phyloP scores from a whole-genome alignment of 202 grass and related monocot species.

The Digitaria exilis region DNA sequence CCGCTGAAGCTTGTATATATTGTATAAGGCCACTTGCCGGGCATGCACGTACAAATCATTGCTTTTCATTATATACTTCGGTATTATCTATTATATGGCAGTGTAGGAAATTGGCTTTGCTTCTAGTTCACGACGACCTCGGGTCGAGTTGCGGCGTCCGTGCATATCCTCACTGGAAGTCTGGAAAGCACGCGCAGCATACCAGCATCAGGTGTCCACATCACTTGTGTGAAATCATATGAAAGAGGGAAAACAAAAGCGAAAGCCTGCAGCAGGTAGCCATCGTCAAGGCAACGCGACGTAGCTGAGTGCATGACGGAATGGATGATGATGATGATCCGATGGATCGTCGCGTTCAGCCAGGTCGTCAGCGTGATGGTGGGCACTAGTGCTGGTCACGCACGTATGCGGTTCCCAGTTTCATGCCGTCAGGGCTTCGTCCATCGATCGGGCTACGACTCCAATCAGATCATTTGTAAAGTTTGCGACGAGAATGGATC shows the following conservation, averaged over 20 bases:
- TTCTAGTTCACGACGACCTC: constrained; percentile 22
- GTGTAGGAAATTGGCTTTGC: not conserved
- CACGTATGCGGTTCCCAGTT: not conserved
- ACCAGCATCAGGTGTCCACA: constrained; percentile 23
- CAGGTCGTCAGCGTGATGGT: not conserved
- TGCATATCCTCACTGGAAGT: constrained; percentile 33
- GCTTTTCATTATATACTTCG: constrained; percentile 2
- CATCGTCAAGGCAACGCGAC: not conserved
- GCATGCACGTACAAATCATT: constrained; percentile 1
- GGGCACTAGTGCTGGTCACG: not conserved
- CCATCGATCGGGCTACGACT: not conserved
- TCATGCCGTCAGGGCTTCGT: constrained; percentile 5
- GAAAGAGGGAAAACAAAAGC: not conserved
- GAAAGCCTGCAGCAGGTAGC: not conserved
- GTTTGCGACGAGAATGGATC: not conserved
- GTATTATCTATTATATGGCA: not conserved
- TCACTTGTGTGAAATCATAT: not conserved
- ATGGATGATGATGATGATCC: not conserved
- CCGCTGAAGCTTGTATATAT: not conserved
- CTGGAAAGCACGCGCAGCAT: not conserved
- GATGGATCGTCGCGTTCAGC: not conserved
- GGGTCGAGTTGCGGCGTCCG: constrained; percentile 32
- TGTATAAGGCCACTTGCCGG: not conserved
- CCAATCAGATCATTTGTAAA: no score
- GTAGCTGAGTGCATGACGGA: not conserved